Evolutionary conservation across 208 protist species (phyloP).

Genomic region (Wallacemonas sp.): DNA sequence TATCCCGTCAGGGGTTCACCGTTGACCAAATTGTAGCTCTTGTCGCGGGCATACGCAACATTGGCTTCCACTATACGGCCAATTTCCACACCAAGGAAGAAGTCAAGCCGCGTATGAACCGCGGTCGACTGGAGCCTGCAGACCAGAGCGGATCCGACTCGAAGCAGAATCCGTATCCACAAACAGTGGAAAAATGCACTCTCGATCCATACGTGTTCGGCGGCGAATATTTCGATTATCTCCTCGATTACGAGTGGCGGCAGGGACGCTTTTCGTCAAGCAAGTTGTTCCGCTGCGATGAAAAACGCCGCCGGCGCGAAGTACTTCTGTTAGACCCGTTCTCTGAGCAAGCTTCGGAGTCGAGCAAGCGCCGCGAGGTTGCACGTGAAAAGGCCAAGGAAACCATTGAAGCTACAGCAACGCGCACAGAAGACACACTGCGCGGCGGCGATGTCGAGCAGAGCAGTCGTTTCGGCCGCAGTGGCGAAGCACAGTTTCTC

Average conservation of each 20-base stretch:
- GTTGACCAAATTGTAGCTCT: conserved; percentile 78
- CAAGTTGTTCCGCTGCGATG: conserved; percentile 45
- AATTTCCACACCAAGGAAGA: conserved; percentile 77
- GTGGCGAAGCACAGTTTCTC: conserved; percentile 78
- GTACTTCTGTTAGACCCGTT: conserved; percentile 76
- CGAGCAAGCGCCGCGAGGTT: conserved; percentile 36
- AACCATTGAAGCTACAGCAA: conserved; percentile 28
- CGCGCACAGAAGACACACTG: conserved; percentile 16
- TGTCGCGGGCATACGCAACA: conserved; percentile 59
- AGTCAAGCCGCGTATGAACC: conserved; percentile 63
- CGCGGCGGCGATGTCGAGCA: neutral
- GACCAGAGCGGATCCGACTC: conserved; percentile 38
- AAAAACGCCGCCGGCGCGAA: conserved; percentile 68
- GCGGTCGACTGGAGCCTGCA: conserved; percentile 24
- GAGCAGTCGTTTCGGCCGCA: conserved; percentile 33
- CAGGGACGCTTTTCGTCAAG: conserved; percentile 18
- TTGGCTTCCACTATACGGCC: conserved; percentile 75
- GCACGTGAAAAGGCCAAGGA: conserved; percentile 44
- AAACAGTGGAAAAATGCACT: conserved; percentile 66
- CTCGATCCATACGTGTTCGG: conserved; percentile 89
- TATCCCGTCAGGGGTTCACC: conserved; percentile 67
- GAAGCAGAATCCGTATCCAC: conserved; percentile 36
- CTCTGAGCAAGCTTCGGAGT: conserved; percentile 62
- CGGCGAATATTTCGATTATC: conserved; percentile 81
- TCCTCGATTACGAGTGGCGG: conserved; percentile 85